These are phyloP conservation scores for Pichia exigua DNA, from an alignment of 805 yeast species.

Conservation along the genomic window DNA sequence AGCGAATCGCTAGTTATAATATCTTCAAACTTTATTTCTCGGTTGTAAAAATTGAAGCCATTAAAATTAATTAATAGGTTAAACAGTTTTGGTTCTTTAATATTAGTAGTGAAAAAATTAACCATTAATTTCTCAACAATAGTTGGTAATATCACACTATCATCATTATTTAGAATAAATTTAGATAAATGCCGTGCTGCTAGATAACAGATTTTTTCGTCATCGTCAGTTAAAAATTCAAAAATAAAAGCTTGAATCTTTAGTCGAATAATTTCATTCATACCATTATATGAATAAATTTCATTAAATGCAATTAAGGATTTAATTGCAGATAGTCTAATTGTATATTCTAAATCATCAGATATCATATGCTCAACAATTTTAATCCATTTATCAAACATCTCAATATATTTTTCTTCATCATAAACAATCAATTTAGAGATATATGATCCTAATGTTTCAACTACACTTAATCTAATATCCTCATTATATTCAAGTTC, in stretches of 20 bases:
- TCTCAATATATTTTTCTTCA: slow-evolving; percentile 3
- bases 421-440: slow-evolving; percentile 6
- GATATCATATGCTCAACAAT: slow-evolving; percentile 24
- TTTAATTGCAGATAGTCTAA: slow-evolving; percentile 38
- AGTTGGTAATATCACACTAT: slow-evolving; percentile 22
- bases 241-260: slow-evolving; percentile 16
- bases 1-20: slow-evolving; percentile 21
- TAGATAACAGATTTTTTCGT: slow-evolving; percentile 43
- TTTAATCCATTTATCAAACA: slow-evolving; percentile 23
- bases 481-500: slow-evolving; percentile 22
- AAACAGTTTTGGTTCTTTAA: neutral
- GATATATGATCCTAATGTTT: slow-evolving; percentile 42
- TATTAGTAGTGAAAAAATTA: slow-evolving; percentile 1
- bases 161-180: slow-evolving; percentile 19
- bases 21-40: slow-evolving; percentile 7
- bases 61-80: slow-evolving; percentile 1
- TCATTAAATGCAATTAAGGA: slow-evolving; percentile 32
- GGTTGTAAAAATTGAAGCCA: slow-evolving; percentile 6
- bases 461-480: slow-evolving; percentile 40
- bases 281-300: slow-evolving; percentile 1
- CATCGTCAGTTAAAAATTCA: slow-evolving; percentile 55
- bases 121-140: slow-evolving; percentile 25
- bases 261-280: slow-evolving; percentile 2
- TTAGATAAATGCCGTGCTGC: slow-evolving; percentile 37
- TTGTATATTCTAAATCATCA: slow-evolving; percentile 39